Evolutionary conservation across 192 early-diverging fungal genomes (phyloP), one percentile per base, ranked within the genome.

Genomic region (Podila minutissima): DNA sequence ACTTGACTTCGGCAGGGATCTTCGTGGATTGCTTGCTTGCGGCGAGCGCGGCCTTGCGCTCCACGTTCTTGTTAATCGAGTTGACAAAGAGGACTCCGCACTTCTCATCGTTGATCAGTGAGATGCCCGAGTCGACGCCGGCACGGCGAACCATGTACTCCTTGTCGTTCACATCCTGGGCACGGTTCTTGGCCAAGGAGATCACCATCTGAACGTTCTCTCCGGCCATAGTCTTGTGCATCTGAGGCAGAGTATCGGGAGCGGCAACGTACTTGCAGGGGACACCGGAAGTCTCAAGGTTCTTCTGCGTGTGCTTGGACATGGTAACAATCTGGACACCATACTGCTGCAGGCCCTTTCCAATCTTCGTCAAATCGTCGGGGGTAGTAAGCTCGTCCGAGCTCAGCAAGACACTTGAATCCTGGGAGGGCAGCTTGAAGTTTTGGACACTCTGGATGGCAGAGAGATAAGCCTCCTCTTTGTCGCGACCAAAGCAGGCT

Each of bases 91-190:
- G 82, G 71, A 92, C 92, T 49, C 96, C 97, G 81, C 95, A 96
- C 74, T 97, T 92, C 85, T 94, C 88, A 78, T 99, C 97, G 65
- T 97, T 99, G 71, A 99, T 92, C 28, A 99, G 84, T 17, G 98
- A 96, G 67, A 99, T 94, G 26, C 94, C 95, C 83, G 97, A 95
- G 81, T 99, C 98, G 3, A 99, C 95, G 53, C 97, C 98, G 82
- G 96, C 94, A 77, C 98, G 89, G 67, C 98, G 93, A 71, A 92
- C 92, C 35, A 89, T 87, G 78, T 99, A 99, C 75, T 90, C 90
- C 65, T 86, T 61, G 70, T 93, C 86, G 2, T 62, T 65, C 31
- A 87, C 87, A 83, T 86, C 83, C 28, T 77, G 71, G 3, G 94
- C 88, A 49, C 92, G 90, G 53, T 86, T 86, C 84, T 90, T 89